phyloP scores from a whole-genome alignment of 495 filamentous ascomycete genomes.

The Polyplosphaeria fusca region DNA sequence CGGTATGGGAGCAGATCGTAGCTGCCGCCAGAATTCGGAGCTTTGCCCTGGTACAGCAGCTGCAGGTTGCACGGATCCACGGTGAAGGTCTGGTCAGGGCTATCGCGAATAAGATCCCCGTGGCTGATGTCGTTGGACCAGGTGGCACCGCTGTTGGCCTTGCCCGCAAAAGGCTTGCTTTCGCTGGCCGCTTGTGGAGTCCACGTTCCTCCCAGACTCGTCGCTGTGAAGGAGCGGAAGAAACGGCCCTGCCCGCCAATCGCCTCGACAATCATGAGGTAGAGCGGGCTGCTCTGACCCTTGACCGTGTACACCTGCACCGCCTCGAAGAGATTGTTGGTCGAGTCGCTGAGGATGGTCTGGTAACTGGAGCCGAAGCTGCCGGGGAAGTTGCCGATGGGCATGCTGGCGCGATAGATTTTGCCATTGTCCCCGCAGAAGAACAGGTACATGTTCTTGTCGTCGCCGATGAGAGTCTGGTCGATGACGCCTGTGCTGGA shows the following conservation, averaged over 20 bases:
- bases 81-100: constrained; percentile 33
- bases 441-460: constrained; percentile 34
- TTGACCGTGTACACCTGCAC: constrained; percentile 32
- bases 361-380: constrained; percentile 43
- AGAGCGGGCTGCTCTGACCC: constrained; percentile 19
- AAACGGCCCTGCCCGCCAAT: constrained; percentile 33
- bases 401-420: constrained; percentile 33
- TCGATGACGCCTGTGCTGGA: constrained; percentile 33
- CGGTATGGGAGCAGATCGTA: constrained; percentile 30
- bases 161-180: constrained; percentile 33
- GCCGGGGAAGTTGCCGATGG: constrained; percentile 33
- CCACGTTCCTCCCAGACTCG: constrained; percentile 28
- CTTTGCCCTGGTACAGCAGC: constrained; percentile 34
- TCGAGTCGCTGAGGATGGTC: constrained; percentile 30
- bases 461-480: constrained; percentile 36
- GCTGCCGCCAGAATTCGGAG: constrained; percentile 19
- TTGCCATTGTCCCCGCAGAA: constrained; percentile 33
- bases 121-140: constrained; percentile 38
- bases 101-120: constrained; percentile 28
- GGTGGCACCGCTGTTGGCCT: constrained; percentile 26
- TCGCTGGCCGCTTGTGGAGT: constrained; percentile 28
- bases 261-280: constrained; percentile 36
- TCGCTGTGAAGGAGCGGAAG: constrained; percentile 36
- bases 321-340: constrained; percentile 35
- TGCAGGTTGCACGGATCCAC: constrained; percentile 34